Conservation (phyloP, 2,329 filamentous ascomycete genomes). For the Thermothelomyces thermophilus region DNA sequence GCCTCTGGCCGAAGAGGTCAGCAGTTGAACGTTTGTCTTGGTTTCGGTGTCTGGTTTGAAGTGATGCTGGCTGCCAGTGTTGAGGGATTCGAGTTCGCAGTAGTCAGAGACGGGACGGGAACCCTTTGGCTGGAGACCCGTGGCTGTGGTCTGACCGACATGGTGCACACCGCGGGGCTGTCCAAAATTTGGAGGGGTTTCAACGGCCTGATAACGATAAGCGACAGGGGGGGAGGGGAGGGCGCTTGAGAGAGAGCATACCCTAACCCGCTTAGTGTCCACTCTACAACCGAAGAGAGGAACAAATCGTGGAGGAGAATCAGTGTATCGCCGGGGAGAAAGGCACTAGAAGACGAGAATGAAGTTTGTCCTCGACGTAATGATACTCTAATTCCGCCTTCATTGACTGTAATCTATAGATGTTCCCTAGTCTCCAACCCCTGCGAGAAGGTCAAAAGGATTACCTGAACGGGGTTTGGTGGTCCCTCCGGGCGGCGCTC, state of each 20-base stretch:
- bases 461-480: slow-evolving; percentile 13
- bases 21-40: no score
- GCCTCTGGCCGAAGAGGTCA: no score
- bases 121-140: background rate
- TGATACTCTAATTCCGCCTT: no score
- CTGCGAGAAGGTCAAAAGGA: slow-evolving; percentile 17
- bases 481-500: background rate
- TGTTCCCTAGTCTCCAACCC: background rate
- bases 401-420: no score
- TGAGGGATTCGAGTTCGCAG: background rate
- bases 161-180: slow-evolving; percentile 13
- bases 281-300: background rate
- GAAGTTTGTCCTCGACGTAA: no score
- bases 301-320: no score
- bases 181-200: slow-evolving; percentile 24
- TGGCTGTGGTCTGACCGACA: slow-evolving; percentile 2
- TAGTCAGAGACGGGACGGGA: background rate
- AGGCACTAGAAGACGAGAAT: no score
- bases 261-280: slow-evolving; percentile 8
- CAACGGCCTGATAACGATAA: slow-evolving; percentile 20
- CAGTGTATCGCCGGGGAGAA: no score
- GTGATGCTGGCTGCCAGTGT: background rate
- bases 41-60: background rate
- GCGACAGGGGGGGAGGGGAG: no score
- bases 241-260: background rate